Base-by-base conservation (phyloP, 2,329 filamentous ascomycete genomes). In the Pseudopyrenochaeta lycopersici region DNA sequence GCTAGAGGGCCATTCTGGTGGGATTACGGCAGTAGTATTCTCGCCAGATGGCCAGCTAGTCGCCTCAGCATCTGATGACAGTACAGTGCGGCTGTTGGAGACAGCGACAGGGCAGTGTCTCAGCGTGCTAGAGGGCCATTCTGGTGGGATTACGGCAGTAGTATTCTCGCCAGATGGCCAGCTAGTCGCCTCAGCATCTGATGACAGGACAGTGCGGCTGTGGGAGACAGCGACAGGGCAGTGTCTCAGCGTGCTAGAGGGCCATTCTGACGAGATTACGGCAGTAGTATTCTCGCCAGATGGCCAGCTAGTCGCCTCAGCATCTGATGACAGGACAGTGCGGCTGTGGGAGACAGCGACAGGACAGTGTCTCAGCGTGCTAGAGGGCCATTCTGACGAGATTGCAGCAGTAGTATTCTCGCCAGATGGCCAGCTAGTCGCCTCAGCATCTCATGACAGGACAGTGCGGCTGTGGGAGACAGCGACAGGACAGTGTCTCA, bases 101-200 rank as follows among this genome's bases (percentile, higher is more conserved):
- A 33, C 18, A 20, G 18, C 4, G 14, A 45, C 30, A 15, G 42
- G 42, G 18, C 11, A 17, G 30, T 33, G 30, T 12, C 3, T 11
- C 30, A 14, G 31, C 42, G 15, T 33, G 18, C 42, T 45, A 2
- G 5, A 45, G 29, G 42, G 42, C 30, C 42, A 45, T 45, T 17
- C 30, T 2, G 4, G 17, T 6, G 0, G 1, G 1, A 31, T 45
- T 15, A 35, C 4, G 1, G 11, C 29, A 18, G 30, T 45, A 12
- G 42, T 20, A 18, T 45, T 45, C 42, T 45, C 42, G 31, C 42
- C 30, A 32, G 30, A 36, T 30, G 42, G 42, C 18, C 29, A 33
- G 42, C 31, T 45, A 27, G 17, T 45, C 29, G 42, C 42, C 30
- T 45, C 42, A 32, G 42, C 42, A 45, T 45, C 42, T 20, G 6